Evolutionary conservation across 441 rosid species (phyloP).

Genomic region (Iberis amara): DNA sequence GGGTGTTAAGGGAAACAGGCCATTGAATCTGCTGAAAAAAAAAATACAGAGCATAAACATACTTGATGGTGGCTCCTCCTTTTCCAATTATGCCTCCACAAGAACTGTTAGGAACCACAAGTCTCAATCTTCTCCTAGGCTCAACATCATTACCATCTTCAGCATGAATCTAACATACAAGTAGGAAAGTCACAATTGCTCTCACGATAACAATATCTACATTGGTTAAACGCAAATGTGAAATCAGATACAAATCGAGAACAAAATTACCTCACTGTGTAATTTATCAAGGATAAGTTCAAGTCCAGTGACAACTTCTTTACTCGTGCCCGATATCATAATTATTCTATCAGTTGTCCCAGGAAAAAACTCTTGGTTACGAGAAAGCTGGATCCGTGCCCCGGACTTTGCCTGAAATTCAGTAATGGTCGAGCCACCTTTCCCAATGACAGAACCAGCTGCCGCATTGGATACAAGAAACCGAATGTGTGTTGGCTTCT

Average conservation of each 20-base stretch:
- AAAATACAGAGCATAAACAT: slow-evolving; percentile 30
- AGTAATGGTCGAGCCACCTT: slow-evolving; percentile 78
- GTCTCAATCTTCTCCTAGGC: slow-evolving; percentile 78
- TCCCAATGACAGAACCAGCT: slow-evolving; percentile 89
- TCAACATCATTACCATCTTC: slow-evolving; percentile 73
- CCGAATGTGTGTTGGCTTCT: slow-evolving; percentile 64
- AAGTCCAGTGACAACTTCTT: slow-evolving; percentile 57
- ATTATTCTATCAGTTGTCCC: slow-evolving; percentile 79
- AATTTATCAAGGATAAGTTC: slow-evolving; percentile 66
- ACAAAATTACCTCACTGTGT: slow-evolving; percentile 52
- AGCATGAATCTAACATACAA: slow-evolving; percentile 51
- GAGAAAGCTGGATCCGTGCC: slow-evolving; percentile 78
- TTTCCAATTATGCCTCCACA: slow-evolving; percentile 92
- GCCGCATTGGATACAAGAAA: slow-evolving; percentile 81
- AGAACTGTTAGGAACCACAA: slow-evolving; percentile 87
- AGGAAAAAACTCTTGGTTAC: slow-evolving; percentile 68
- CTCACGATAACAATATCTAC: not conserved
- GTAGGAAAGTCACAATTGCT: slow-evolving; percentile 7
- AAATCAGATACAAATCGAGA: slow-evolving; percentile 6
- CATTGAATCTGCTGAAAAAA: not conserved
- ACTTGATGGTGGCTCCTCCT: slow-evolving; percentile 85
- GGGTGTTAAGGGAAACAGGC: not conserved
- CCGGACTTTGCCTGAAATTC: slow-evolving; percentile 75
- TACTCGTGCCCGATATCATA: slow-evolving; percentile 59
- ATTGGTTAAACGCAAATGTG: not conserved